A percentile compares a stretch with the other conserved stretches of the same genome.
phyloP scores from a whole-genome alignment of 208 protist genomes.

The Trypanosoma platydactyli region DNA sequence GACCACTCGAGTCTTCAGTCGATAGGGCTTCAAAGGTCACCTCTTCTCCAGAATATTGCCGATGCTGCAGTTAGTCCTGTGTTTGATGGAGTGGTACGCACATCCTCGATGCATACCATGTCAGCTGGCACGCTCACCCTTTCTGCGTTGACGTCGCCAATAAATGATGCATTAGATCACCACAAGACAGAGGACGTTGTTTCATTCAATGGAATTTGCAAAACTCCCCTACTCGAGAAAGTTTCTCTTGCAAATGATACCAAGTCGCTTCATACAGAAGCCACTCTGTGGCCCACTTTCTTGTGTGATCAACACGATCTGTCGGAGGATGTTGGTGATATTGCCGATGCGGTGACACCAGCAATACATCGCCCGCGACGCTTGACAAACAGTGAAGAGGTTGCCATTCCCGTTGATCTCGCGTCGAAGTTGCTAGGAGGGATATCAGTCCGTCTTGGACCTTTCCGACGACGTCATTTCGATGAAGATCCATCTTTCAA shows the following conservation, averaged over 20 bases:
- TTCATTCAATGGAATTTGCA: neutral
- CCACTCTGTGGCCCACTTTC: no score
- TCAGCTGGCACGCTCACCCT: neutral
- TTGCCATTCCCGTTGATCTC: neutral
- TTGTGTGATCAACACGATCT: neutral
- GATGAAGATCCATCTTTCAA: slow-evolving; percentile 1
- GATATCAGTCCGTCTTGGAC: neutral
- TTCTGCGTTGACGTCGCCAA: slow-evolving; percentile 1
- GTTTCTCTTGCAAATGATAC: no score
- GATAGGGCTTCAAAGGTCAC: neutral
- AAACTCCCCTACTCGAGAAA: neutral
- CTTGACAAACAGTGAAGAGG: neutral
- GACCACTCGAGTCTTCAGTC: no score
- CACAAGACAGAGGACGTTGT: neutral
- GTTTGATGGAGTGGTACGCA: neutral
- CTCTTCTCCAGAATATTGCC: neutral
- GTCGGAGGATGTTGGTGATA: neutral
- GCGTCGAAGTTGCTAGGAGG: neutral
- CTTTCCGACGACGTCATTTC: slow-evolving; percentile 5
- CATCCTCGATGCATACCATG: neutral
- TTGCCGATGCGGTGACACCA: neutral
- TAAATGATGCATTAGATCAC: neutral
- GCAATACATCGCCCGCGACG: neutral
- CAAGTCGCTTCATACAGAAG: no score
- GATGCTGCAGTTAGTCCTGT: neutral